Percentiles rank a stretch among this genome's conserved stretches.
Conservation (phyloP, 257 asterid species). For the Catharanthus roseus region DNA sequence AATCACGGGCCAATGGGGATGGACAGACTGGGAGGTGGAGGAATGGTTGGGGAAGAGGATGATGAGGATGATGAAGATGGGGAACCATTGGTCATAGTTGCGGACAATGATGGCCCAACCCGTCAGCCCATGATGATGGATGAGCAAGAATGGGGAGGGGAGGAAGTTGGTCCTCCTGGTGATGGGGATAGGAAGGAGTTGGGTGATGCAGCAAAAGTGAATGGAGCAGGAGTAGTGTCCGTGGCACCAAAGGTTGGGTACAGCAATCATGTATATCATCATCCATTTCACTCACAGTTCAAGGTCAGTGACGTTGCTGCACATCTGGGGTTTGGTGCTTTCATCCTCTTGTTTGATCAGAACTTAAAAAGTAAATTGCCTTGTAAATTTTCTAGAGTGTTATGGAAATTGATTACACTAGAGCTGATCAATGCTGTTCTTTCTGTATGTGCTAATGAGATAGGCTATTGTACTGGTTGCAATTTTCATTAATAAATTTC, state of each 20-base stretch:
- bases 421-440: conserved; percentile 23
- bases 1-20: conserved; percentile 49
- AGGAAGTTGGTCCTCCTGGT: conserved; percentile 48
- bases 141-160: conserved; percentile 68
- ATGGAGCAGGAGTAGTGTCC: conserved; percentile 50
- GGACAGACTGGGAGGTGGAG: conserved; percentile 40
- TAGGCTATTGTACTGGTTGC: conserved; percentile 39
- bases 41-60: conserved; percentile 29
- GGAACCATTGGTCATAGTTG: conserved; percentile 73
- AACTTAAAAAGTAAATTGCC: conserved; percentile 44
- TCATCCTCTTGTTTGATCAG: conserved; percentile 61
- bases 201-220: conserved; percentile 51
- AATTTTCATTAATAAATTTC: conserved; percentile 28
- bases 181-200: conserved; percentile 74
- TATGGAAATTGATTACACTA: conserved; percentile 24
- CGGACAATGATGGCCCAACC: conserved; percentile 51
- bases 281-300: conserved; percentile 81
- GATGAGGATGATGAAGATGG: conserved; percentile 75
- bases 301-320: conserved; percentile 78
- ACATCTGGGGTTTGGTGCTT: conserved; percentile 35
- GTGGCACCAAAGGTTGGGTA: conserved; percentile 60
- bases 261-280: conserved; percentile 60
- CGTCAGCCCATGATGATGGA: conserved; percentile 49
- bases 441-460: conserved; percentile 25
- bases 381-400: conserved; percentile 34